Evolutionary conservation across 208 protist species (phyloP).

Genomic region (Vickermania ingenoplastis): DNA sequence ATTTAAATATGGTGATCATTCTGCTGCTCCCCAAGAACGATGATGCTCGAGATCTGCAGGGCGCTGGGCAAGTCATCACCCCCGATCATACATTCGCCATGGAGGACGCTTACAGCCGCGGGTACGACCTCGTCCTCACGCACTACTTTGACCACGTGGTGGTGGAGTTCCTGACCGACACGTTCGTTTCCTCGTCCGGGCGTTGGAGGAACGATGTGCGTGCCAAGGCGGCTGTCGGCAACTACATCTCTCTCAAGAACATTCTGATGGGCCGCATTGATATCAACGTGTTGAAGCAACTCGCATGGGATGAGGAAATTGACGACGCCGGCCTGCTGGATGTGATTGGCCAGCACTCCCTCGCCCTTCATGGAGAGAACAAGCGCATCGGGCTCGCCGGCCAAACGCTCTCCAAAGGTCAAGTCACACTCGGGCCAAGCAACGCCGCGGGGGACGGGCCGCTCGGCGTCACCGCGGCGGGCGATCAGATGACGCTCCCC

Average conservation of each 20-base stretch:
- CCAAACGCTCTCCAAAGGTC: conserved; percentile 11
- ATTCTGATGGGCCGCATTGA: conserved; percentile 41
- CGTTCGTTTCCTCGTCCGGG: conserved; percentile 62
- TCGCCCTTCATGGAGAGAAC: conserved; percentile 17
- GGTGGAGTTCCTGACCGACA: conserved; percentile 58
- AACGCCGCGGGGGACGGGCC: conserved; percentile 3
- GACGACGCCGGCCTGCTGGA: conserved; percentile 44
- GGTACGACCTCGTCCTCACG: conserved; percentile 69
- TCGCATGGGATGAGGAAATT: conserved; percentile 34
- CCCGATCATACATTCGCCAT: conserved; percentile 36
- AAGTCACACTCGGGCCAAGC: conserved; percentile 5
- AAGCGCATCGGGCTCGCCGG: conserved; percentile 21
- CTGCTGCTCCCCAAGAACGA: conserved; percentile 36
- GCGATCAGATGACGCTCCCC: conserved; percentile 5
- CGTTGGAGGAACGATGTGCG: conserved; percentile 71
- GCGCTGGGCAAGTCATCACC: conserved; percentile 37
- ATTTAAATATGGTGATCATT: conserved; percentile 52
- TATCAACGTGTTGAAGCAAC: conserved; percentile 24
- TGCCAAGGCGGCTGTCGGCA: conserved; percentile 59
- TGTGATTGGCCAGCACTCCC: conserved; percentile 24
- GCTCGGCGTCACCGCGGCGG: not conserved
- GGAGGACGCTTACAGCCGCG: conserved; percentile 50
- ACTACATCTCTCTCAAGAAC: conserved; percentile 65
- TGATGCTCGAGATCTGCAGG: conserved; percentile 18
- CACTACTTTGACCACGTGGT: conserved; percentile 71